Percentiles rank a stretch among this genome's conserved stretches.
These are phyloP conservation scores for Globisporangium apiculatum DNA, from an alignment of 352 stramenopile genomes.

Conservation along the genomic window DNA sequence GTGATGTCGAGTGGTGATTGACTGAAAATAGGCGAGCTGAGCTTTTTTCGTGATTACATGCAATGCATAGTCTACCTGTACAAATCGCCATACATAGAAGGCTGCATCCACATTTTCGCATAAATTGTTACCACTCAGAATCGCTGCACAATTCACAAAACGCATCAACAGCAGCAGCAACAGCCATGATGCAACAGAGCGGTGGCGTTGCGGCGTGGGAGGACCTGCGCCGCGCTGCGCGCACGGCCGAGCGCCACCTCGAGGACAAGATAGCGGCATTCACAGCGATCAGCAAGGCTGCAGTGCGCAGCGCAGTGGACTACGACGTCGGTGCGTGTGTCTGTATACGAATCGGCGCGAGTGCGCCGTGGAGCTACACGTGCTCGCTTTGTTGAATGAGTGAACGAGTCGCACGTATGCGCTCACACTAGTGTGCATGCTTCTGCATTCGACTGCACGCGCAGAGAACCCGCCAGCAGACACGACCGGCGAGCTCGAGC, in stretches of 20 bases:
- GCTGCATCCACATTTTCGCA: too few species aligned
- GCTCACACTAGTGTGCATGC: neutral
- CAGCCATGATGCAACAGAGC: constrained; percentile 52
- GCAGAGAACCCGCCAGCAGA: constrained; percentile 62
- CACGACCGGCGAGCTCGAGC: constrained; percentile 46
- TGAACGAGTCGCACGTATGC: neutral
- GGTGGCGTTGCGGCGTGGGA: constrained; percentile 50
- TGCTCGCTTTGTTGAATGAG: neutral
- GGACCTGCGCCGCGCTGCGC: constrained; percentile 59
- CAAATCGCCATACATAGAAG: too few species aligned
- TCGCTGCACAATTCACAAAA: too few species aligned
- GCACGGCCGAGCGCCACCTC: constrained; percentile 63
- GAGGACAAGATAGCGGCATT: constrained; percentile 81
- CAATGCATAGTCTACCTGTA: too few species aligned
- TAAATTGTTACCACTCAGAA: too few species aligned
- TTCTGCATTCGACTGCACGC: neutral
- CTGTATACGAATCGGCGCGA: neutral
- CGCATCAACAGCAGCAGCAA: neutral
- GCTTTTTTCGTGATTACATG: too few species aligned
- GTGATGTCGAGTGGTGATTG: too few species aligned
- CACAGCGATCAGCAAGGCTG: constrained; percentile 45
- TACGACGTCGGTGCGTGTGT: constrained; percentile 56
- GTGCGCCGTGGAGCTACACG: neutral
- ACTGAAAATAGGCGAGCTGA: too few species aligned
- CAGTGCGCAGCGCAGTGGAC: constrained; percentile 21